Base-by-base conservation (phyloP, 2,329 filamentous ascomycete species). In the Colletotrichum coccodes region DNA sequence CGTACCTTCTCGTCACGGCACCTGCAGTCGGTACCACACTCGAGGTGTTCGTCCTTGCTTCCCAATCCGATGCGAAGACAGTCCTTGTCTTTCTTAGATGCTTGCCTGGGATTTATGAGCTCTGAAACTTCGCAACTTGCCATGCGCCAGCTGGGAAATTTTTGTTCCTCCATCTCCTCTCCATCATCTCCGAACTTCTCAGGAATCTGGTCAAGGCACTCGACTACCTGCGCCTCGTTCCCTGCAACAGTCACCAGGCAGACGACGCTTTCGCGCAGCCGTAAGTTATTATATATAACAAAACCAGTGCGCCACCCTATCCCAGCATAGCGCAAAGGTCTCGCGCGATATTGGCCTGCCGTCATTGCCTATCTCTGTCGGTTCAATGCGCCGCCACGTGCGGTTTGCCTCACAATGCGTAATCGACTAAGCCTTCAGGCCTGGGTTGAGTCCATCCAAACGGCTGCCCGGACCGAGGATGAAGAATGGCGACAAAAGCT, bases 401-500 rank as follows among this genome's bases (percentile, higher is more conserved):
- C n/a, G 7, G 6, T 4, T 32, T 30, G 9, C 16, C 32, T 14
- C 14, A 60, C 34, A 18, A 69, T 69, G 66, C 61, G 66, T 44
- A 69, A 50, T 21, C 61, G 62, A 3, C 34, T 32, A 6, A 69
- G 62, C 18, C 61, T 69, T n/a, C 66, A 66, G 32, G 44, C 66
- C 14, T 69, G 66, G 54, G 49, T 66, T 11, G 62, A 66, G 36
- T 65, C 66, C 23, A 57, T 58, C 34, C 42, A 40, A 21, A 66
- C 62, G 5, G 44, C 58, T 23, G 50, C 54, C 28, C 46, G 60
- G 6, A 32, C 54, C 9, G 49, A 56, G 8, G 28, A 56, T 18
- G 28, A 60, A 40, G 62, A 56, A 36, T 60, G 66, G 66, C 47
- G 49, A 14, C 66, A 54, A 21, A 60, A 42, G 21, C 36, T 69